phyloP scores from a whole-genome alignment of 2,329 filamentous ascomycete genomes.

The Fusarium hainanense region DNA sequence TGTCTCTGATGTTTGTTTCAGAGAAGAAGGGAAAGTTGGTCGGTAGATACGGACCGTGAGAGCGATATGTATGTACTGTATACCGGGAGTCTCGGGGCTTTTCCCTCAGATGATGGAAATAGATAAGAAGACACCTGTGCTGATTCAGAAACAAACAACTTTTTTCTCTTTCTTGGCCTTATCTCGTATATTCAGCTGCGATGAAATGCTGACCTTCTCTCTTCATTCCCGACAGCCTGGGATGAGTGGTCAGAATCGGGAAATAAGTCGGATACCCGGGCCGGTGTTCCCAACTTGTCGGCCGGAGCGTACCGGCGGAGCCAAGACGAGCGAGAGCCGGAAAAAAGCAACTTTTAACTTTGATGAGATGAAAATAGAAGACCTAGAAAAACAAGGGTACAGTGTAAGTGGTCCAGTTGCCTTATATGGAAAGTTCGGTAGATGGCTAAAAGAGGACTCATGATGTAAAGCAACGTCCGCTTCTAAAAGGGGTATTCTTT shows the following conservation, averaged over 20 bases:
- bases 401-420: constrained; percentile 3
- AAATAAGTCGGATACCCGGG: constrained; percentile 34
- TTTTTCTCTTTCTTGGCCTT: neutral
- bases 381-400: neutral
- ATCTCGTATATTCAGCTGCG: constrained; percentile 14
- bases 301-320: constrained; percentile 33
- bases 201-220: neutral
- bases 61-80: constrained; percentile 21
- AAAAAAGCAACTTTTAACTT: neutral
- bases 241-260: constrained; percentile 12
- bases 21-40: constrained; percentile 9
- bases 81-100: constrained; percentile 6
- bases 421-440: constrained; percentile 22
- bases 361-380: neutral
- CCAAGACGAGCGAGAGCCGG: constrained; percentile 31
- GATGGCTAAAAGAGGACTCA: constrained; percentile 7
- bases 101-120: neutral
- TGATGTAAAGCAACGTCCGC: neutral
- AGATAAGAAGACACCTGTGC: neutral
- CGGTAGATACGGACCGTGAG: constrained; percentile 44
- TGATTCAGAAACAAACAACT: neutral
- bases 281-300: constrained; percentile 34
- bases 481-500: constrained; percentile 5
- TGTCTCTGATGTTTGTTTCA: constrained; percentile 1
- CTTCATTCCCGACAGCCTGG: constrained; percentile 28